Evolutionary conservation across 768 basidiomycete genomes (phyloP), one percentile per base, ranked within the genome.

Genomic region (Mycena capillaripes): DNA sequence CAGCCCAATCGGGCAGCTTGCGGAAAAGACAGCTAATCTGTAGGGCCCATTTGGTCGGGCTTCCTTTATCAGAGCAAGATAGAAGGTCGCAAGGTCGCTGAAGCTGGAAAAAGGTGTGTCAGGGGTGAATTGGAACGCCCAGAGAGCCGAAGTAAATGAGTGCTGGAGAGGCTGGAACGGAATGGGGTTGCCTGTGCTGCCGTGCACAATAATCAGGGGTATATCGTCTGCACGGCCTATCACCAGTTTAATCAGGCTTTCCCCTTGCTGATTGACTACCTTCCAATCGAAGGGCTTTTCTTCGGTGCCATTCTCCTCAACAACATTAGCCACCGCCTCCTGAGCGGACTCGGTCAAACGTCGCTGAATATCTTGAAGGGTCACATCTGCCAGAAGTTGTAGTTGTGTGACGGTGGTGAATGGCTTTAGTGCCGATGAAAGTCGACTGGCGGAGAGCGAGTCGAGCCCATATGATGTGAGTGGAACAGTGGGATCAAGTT

Each of bases 401-500:
- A 68, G 17, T 27, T 68, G 66, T 30, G 66, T 60, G 19, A 68
- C 40, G 1, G 27, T 10, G 7, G 52, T 6, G 12, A 38, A 59
- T 2, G 66, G 66, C 29, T 53, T 50, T 14, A 68, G 30, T 0
- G 27, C 38, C 1, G 48, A 27, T 12, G 56, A 44, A 23, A 68
- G 5, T n/a, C 58, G 19, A 3, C 23, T 34, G 3, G 66, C 66
- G 21, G 57, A 46, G 10, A 68, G 46, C 2, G 66, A 68, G 62
- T 48, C 53, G n/a, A 70, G 62, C 42, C 66, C 50, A 36, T 60
- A 86, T 2, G 81, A 76, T 4, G 83, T 84, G 63, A 87, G 78
- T 3, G 86, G 85, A 11, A 83, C 79, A 17, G 84, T 80, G 2
- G 75, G 52, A 1, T 80, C 79, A 57, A 86, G 80, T 34, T 86